Evolutionary conservation across 495 filamentous ascomycete genomes (phyloP).

Genomic region (Penicillium coffeae): DNA sequence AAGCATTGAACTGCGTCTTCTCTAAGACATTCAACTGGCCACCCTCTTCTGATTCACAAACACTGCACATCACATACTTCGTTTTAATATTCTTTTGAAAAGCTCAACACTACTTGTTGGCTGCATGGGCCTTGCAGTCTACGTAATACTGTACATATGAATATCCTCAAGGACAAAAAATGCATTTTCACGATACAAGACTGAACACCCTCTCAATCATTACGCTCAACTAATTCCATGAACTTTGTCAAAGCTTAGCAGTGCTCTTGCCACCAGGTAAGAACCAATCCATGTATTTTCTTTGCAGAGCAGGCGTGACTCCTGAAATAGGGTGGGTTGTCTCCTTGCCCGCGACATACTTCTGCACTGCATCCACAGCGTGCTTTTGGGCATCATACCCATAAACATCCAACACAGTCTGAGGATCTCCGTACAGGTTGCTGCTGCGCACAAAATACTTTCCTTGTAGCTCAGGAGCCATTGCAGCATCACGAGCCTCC

Average conservation of each 20-base stretch:
- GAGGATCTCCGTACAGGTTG: conserved; percentile 41
- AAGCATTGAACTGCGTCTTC: background rate
- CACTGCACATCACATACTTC: conserved; percentile 10
- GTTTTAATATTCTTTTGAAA: conserved; percentile 11
- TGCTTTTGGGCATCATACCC: conserved; percentile 22
- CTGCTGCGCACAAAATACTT: conserved; percentile 25
- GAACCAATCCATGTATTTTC: conserved; percentile 4
- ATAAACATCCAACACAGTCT: conserved; percentile 26
- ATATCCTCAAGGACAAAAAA: background rate
- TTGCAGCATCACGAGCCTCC: conserved; percentile 31
- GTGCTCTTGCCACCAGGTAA: background rate
- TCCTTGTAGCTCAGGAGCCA: conserved; percentile 23
- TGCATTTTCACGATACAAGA: conserved; percentile 1
- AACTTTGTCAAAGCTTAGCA: background rate
- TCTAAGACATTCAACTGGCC: background rate
- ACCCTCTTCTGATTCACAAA: too few species aligned
- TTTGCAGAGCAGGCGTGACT: background rate
- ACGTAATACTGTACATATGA: conserved; percentile 13
- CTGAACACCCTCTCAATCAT: background rate
- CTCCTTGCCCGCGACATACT: background rate
- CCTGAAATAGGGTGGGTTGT: background rate
- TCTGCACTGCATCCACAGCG: conserved; percentile 3
- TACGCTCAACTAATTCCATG: too few species aligned
- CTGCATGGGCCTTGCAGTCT: conserved; percentile 3
- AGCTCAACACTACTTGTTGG: background rate